Base-by-base conservation (phyloP, 805 yeast genomes). In the Monosporozyma servazzii region DNA sequence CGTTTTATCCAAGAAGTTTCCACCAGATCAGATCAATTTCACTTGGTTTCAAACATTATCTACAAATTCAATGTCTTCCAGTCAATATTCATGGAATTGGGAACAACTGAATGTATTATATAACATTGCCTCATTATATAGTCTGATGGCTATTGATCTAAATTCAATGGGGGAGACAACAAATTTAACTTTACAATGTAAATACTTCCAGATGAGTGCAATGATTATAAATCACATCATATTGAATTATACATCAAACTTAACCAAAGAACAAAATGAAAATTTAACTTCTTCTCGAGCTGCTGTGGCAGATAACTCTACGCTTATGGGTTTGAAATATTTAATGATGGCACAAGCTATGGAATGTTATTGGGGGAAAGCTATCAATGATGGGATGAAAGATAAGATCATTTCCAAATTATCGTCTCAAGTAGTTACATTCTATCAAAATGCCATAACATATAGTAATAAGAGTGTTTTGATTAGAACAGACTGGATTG, bases 281-380 rank as follows among this genome's bases (percentile, higher is more conserved):
- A 48, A 53, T 45, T 57, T 57, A 21, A 58, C 36, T 48, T 27
- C 36, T 11, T n/a, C 37, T 5, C 31, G 23, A 17, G 41, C 51
- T 2, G 41, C 47, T 4, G 62, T 49, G 43, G 66, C 86, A 15
- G 79, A 79, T 40, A 43, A 52, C 1, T 73, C 74, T 11, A 78
- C 87, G 0, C 59, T 85, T 9, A 67, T 70, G 11, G 71, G 81
- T 17, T 67, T 89, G 49, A 67, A 74, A 37, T 57, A 63, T 11
- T 60, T 88, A 36, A 78, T 79, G 78, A 62, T 86, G 40, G 93
- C 95, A 0, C 96, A 88, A 60, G 93, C 96, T 0, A 96, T 89
- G 66, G 96, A 90, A 61, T 75, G 80, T 11, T 80, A 84, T 48
- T 89, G 96, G 96, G 80, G 77, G 47, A 82, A 82, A 58, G 88